A percentile compares a stretch with the other conserved stretches of the same genome.
Conservation (phyloP, 257 asterid species). For the Ajuga chamaepitys region DNA sequence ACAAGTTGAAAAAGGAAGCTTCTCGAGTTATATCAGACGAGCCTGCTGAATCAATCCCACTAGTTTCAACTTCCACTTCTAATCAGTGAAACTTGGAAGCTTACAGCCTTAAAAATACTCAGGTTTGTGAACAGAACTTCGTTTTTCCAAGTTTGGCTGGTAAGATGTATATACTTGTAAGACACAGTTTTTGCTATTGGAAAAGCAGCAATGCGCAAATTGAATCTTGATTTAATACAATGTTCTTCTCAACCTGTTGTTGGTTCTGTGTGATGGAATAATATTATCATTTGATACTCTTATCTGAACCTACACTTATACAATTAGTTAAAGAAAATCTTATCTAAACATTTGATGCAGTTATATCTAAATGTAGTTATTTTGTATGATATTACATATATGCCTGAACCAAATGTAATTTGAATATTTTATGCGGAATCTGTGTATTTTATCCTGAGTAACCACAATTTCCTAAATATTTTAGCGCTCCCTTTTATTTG, state of each 20-base stretch:
- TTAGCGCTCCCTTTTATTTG: too few species aligned
- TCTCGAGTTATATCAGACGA: constrained; percentile 35
- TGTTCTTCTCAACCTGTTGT: constrained; percentile 4
- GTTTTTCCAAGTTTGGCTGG: constrained; percentile 11
- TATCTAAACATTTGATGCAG: too few species aligned
- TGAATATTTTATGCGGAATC: too few species aligned
- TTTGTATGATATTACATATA: too few species aligned
- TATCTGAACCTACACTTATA: too few species aligned
- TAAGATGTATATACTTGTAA: constrained; percentile 4
- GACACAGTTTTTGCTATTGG: not conserved
- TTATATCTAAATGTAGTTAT: too few species aligned
- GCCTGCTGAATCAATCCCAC: constrained; percentile 38
- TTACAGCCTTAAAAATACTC: not conserved
- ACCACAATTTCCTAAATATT: too few species aligned
- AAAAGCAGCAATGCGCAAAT: not conserved
- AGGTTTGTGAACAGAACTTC: not conserved
- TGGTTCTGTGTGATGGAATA: not conserved
- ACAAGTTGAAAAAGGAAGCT: constrained; percentile 81
- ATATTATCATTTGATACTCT: not conserved
- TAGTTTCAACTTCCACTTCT: constrained; percentile 21
- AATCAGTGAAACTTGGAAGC: constrained; percentile 7
- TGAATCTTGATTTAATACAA: not conserved
- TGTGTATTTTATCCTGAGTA: too few species aligned
- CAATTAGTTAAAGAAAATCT: too few species aligned
- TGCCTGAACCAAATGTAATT: too few species aligned